Evolutionary conservation across 2,329 filamentous ascomycete genomes (phyloP).

Genomic region (Fonsecaea pugnacius): DNA sequence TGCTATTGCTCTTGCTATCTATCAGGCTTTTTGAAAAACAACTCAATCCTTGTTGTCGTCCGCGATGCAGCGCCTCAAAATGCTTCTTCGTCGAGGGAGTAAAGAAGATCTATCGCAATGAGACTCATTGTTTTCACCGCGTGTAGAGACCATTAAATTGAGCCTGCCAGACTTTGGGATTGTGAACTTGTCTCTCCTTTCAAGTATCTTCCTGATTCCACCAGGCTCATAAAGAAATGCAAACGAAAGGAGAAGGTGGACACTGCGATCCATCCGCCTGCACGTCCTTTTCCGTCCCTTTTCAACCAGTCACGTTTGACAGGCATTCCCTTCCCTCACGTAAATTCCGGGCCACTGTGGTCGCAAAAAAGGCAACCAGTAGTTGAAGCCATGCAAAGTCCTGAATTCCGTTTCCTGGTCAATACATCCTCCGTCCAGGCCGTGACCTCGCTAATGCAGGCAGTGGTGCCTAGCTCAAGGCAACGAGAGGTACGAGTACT

Average conservation of each 20-base stretch:
- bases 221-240: neutral
- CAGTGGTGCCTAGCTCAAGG: neutral
- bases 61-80: neutral
- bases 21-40: neutral
- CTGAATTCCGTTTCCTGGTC: neutral
- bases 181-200: no score
- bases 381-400: neutral
- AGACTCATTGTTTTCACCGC: neutral
- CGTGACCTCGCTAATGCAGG: constrained; percentile 1
- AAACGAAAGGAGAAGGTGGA: neutral
- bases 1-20: neutral
- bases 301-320: neutral
- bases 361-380: neutral
- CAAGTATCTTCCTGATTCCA: no score
- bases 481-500: neutral
- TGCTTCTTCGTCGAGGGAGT: constrained; percentile 9
- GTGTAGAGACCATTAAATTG: constrained; percentile 18
- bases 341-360: neutral
- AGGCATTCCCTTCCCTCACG: neutral
- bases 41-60: neutral
- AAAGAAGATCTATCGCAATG: constrained; percentile 11
- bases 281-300: neutral
- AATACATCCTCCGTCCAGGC: neutral
- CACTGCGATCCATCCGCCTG: neutral
- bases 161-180: neutral